Percentiles rank a stretch among this genome's conserved stretches.
Evolutionary conservation across 2,329 filamentous ascomycete genomes (phyloP).

Genomic region (Lithohypha guttulata): DNA sequence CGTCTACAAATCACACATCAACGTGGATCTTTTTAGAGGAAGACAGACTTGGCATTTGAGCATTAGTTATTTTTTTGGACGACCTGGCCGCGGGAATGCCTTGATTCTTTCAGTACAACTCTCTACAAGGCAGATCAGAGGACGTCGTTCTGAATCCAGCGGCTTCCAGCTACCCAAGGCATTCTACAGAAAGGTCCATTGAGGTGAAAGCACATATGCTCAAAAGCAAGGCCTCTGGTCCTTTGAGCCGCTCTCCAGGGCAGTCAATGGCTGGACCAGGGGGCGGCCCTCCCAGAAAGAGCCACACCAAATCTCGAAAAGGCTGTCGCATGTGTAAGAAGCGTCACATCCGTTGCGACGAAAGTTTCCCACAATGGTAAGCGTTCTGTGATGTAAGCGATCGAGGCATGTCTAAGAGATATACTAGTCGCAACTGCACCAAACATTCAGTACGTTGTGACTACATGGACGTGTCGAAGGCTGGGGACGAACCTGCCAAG

Average conservation of each 20-base stretch:
- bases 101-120: neutral
- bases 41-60: too few species aligned
- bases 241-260: too few species aligned
- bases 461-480: conserved; percentile 76
- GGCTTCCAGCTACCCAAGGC: too few species aligned
- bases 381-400: conserved; percentile 24
- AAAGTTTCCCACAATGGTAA: conserved; percentile 94
- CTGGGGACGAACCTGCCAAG: conserved; percentile 43
- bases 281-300: conserved; percentile 79
- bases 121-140: neutral
- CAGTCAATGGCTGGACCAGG: conserved; percentile 74
- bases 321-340: conserved; percentile 97
- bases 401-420: conserved; percentile 8
- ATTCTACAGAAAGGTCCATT: too few species aligned
- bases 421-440: conserved; percentile 81
- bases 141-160: neutral
- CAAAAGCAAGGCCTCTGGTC: too few species aligned
- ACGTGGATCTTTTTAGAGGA: too few species aligned
- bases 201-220: too few species aligned
- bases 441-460: conserved; percentile 98
- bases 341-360: conserved; percentile 93
- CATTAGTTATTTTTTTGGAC: too few species aligned
- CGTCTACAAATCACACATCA: too few species aligned
- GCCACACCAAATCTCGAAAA: conserved; percentile 98
- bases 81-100: too few species aligned